Evolutionary conservation across 805 yeast species (phyloP).

Genomic region (Ogataea methanolica): DNA sequence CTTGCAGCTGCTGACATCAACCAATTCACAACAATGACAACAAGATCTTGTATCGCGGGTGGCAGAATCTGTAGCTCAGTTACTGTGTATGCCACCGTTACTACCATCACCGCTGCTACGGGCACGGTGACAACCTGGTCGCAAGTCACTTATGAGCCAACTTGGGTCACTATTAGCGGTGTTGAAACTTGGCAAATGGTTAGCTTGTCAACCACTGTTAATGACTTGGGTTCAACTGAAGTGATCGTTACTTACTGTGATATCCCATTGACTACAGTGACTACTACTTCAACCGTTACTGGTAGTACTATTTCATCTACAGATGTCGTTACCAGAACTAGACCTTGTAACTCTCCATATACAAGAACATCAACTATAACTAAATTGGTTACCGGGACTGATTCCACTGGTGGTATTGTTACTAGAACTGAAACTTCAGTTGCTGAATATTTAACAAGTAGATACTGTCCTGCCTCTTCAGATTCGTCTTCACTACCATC

Average conservation of each 20-base stretch:
- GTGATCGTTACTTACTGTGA: conserved; percentile 23
- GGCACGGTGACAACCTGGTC: conserved; percentile 1
- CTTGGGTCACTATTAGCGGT: conserved; percentile 15
- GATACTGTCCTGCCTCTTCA: conserved; percentile 1
- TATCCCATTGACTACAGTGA: conserved; percentile 12
- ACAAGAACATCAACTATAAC: conserved; percentile 9
- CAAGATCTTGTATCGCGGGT: conserved; percentile 13
- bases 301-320: conserved; percentile 1
- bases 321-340: conserved; percentile 1
- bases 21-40: conserved; percentile 9
- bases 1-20: conserved; percentile 9
- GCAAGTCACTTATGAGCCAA: conserved; percentile 12
- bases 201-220: conserved; percentile 12
- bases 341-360: conserved; percentile 17
- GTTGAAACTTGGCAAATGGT: conserved; percentile 16
- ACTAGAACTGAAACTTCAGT: conserved; percentile 2
- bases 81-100: background rate
- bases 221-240: conserved; percentile 15
- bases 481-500: conserved; percentile 2
- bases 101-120: background rate
- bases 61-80: conserved; percentile 17
- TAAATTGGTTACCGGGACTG: conserved; percentile 1
- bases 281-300: conserved; percentile 8
- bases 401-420: conserved; percentile 2
- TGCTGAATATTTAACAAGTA: conserved; percentile 1